phyloP scores from a whole-genome alignment of 768 basidiomycete species.

The Ephemerocybe angulata region DNA sequence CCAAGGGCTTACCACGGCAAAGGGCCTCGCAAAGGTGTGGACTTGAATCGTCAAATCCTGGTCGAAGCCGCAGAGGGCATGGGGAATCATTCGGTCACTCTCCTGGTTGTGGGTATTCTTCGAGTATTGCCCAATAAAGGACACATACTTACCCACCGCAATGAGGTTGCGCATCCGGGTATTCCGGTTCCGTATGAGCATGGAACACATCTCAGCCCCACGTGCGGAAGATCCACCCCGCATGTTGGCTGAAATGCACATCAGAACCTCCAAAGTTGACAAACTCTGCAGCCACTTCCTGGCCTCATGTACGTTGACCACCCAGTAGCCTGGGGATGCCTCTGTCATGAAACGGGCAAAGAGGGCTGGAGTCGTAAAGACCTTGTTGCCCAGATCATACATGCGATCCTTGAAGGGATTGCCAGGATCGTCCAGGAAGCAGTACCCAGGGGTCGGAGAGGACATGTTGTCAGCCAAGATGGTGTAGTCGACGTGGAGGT shows the following conservation, averaged over 20 bases:
- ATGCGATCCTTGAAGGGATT: neutral
- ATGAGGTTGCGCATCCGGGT: neutral
- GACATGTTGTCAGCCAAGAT: neutral
- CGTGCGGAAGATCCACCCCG: constrained; percentile 1
- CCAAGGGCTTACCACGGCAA: neutral
- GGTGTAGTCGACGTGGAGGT: neutral
- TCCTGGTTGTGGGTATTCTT: neutral
- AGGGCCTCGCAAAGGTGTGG: constrained; percentile 2
- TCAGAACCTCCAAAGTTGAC: neutral
- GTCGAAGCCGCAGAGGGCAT: neutral
- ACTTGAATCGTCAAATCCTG: neutral
- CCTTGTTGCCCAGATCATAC: neutral
- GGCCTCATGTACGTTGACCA: neutral
- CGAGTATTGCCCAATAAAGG: constrained; percentile 2
- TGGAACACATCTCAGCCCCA: neutral
- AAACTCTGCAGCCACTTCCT: neutral
- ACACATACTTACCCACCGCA: neutral
- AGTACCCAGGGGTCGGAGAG: neutral
- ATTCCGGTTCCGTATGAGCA: neutral
- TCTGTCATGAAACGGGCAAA: neutral
- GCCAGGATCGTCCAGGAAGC: neutral
- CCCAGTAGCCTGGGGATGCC: neutral
- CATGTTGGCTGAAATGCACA: neutral
- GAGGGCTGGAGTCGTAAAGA: neutral
- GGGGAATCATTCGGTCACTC: neutral